These are phyloP conservation scores for Ogataea sp. DNA, from an alignment of 805 yeast genomes.

Conservation along the genomic window DNA sequence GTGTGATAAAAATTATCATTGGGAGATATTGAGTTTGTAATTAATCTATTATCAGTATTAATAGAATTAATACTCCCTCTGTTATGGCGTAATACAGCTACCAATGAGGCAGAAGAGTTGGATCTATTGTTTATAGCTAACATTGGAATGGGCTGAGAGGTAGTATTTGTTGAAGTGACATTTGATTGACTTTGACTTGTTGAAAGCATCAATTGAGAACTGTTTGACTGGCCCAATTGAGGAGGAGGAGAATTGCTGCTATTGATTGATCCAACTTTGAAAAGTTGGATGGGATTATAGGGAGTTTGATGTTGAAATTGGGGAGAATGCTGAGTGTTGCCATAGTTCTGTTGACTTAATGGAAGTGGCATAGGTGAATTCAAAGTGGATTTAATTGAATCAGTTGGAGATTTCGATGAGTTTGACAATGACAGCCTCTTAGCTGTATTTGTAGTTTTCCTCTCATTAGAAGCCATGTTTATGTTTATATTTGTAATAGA, in stretches of 20 bases:
- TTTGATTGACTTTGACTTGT: neutral
- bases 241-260: conserved; percentile 22
- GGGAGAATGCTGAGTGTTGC: too few relatives aligned
- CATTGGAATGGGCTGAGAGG: conserved; percentile 26
- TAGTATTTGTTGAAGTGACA: conserved; percentile 9
- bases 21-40: conserved; percentile 2
- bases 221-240: neutral
- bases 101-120: conserved; percentile 45
- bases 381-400: neutral
- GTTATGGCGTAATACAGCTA: conserved; percentile 39
- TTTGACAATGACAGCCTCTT: neutral
- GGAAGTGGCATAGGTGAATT: neutral
- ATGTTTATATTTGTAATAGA: neutral
- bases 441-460: neutral
- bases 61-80: conserved; percentile 9
- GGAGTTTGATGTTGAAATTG: neutral
- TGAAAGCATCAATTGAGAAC: neutral
- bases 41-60: neutral
- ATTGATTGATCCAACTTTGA: conserved; percentile 53
- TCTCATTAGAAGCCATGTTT: neutral
- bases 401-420: neutral
- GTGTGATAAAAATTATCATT: neutral
- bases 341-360: too few relatives aligned
- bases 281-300: conserved; percentile 47
- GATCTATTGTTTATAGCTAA: conserved; percentile 24